Base-by-base conservation (phyloP, 2,329 filamentous ascomycete genomes). In the Stachybotrys elegans region DNA sequence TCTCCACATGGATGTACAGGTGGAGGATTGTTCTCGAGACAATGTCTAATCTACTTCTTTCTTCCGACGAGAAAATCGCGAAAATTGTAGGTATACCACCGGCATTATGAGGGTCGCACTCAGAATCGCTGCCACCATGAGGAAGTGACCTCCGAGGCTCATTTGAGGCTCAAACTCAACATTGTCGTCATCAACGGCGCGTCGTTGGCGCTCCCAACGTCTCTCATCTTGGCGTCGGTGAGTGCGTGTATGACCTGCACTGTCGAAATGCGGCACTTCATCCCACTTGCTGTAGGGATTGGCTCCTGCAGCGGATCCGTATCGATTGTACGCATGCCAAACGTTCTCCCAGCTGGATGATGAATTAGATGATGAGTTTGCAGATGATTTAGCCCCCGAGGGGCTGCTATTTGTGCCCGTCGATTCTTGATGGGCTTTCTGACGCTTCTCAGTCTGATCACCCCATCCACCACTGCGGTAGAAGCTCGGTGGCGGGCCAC, bases 401-500 rank as follows among this genome's bases (percentile, higher is more conserved):
- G 52, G 45, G 51, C 61, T 36, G 20, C 27, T 42, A 8, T 21
- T 61, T 1, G 59, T 64, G 45, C 59, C 63, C 56, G 55, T 69
- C 48, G 60, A 59, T 38, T 64, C 57, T 42, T 75, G 71, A 47
- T 80, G 75, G 36, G 75, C 75, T 27, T 73, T 72, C 43, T 67
- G 65, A 29, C 81, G 64, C 66, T 85, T 86, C 27, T 76, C 76
- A 3, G 67, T 60, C 46, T 87, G 79, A 3, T 69, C 62, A 39
- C 87, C 88, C 77, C 89, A 94, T 4, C 86, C 88, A 5, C 89
- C 90, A 48, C 77, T 83, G 16, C 84, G 78, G 65, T 89, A 96
- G 69, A 96, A 97, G 51, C 82, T 88, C 0, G 92, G 91, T 41
- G 93, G 91, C 4, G 93, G 92, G 0, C 92, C 92, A 17, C 79